These are phyloP conservation scores for Calonectria hongkongensis DNA, from an alignment of 2,329 filamentous ascomycete genomes.

Conservation along the genomic window DNA sequence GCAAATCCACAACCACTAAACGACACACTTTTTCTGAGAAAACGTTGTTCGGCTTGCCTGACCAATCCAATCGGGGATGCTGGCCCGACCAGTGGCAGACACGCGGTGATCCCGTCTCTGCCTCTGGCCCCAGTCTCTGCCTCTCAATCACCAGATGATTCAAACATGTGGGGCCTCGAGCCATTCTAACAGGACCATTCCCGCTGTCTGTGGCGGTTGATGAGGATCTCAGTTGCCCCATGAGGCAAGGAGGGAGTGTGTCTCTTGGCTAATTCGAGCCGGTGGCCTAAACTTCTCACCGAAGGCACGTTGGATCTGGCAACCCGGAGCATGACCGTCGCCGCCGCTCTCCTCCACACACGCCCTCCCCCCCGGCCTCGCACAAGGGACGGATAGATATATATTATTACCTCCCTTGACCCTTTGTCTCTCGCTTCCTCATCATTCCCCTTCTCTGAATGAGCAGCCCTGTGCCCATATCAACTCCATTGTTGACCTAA, in stretches of 20 bases:
- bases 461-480: slow-evolving; percentile 9
- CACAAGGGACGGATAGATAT: slow-evolving; percentile 9
- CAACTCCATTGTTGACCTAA: slow-evolving; percentile 20
- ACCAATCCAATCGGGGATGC: not conserved
- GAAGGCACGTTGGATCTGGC: slow-evolving; percentile 39
- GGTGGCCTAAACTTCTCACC: slow-evolving; percentile 52
- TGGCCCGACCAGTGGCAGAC: not conserved
- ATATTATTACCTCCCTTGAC: not conserved
- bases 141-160: slow-evolving; percentile 21
- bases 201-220: not conserved
- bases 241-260: slow-evolving; percentile 19
- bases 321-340: slow-evolving; percentile 9
- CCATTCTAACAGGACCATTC: slow-evolving; percentile 22
- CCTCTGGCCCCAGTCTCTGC: not conserved
- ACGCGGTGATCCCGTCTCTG: not conserved
- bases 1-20: not conserved
- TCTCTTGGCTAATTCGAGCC: slow-evolving; percentile 31
- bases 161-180: slow-evolving; percentile 1
- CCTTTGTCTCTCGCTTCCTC: slow-evolving; percentile 3
- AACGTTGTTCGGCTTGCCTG: slow-evolving; percentile 1
- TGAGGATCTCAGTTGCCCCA: slow-evolving; percentile 23
- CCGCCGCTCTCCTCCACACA: not conserved
- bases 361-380: not conserved
- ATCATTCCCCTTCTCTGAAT: slow-evolving; percentile 18
- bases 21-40: slow-evolving; percentile 14